Evolutionary conservation across 139 green algal species (phyloP).

Genomic region (Gonium pectorale): DNA sequence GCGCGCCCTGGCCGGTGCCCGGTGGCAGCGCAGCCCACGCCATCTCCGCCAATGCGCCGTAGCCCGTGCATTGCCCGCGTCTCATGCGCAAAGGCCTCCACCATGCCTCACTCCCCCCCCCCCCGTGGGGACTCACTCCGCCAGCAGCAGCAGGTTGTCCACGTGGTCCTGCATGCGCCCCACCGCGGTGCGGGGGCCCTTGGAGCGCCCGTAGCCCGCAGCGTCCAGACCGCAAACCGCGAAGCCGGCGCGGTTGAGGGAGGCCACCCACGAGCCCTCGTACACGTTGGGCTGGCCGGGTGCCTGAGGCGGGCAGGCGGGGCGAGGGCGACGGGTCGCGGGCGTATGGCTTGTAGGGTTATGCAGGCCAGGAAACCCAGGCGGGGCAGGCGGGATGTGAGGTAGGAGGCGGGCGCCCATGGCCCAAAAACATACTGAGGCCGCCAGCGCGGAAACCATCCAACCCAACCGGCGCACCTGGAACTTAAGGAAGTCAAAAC

Average conservation of each 20-base stretch:
- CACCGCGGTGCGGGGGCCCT: constrained; percentile 67
- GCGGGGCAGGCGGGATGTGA: too few species aligned
- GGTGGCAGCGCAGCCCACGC: too few species aligned
- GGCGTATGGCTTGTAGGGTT: too few species aligned
- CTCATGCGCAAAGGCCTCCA: too few species aligned
- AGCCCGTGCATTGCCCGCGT: too few species aligned
- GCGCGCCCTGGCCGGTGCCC: too few species aligned
- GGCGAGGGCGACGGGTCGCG: too few species aligned
- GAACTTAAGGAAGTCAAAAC: constrained; percentile 39
- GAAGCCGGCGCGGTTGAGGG: constrained; percentile 73
- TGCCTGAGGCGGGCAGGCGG: constrained; percentile 4
- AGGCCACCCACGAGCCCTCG: constrained; percentile 72
- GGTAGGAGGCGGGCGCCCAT: too few species aligned
- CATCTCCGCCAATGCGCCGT: too few species aligned
- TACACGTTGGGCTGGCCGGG: constrained; percentile 63
- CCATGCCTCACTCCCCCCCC: background rate
- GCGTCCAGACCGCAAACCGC: constrained; percentile 76
- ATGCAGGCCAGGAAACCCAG: too few species aligned
- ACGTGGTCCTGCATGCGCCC: constrained; percentile 75
- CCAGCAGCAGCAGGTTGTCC: constrained; percentile 70
- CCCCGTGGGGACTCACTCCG: constrained; percentile 8
- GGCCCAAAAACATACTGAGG: too few species aligned
- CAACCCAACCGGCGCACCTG: constrained; percentile 11
- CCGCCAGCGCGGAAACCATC: too few species aligned
- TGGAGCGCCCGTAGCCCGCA: constrained; percentile 68